These are phyloP conservation scores for Lasiodiplodia gonubiensis DNA, from an alignment of 2,329 filamentous ascomycete species.

Conservation along the genomic window DNA sequence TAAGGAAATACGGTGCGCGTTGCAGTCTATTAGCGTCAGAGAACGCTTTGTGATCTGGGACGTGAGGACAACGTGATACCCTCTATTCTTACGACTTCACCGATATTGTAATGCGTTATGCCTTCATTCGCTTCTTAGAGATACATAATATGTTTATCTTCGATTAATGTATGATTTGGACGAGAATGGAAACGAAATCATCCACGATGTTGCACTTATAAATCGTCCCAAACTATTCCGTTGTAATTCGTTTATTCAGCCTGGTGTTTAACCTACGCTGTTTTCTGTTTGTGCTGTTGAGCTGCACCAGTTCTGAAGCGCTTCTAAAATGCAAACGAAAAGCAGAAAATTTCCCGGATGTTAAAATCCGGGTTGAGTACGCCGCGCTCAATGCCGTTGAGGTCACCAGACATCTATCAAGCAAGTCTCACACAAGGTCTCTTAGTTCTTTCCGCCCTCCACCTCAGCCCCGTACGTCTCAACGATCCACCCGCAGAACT, in stretches of 20 bases:
- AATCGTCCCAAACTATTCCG: not conserved
- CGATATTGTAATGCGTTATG: slow-evolving; percentile 2
- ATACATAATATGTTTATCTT: not conserved
- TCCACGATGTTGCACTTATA: not conserved
- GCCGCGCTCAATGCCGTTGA: not conserved
- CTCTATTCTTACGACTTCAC: not conserved
- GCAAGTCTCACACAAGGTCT: not conserved
- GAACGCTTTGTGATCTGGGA: not conserved
- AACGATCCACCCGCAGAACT: slow-evolving; percentile 62
- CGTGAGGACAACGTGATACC: slow-evolving; percentile 18
- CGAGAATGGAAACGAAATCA: not conserved
- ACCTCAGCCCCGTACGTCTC: slow-evolving; percentile 39
- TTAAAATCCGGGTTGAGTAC: not conserved
- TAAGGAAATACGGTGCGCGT: slow-evolving; percentile 1
- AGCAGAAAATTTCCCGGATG: not conserved
- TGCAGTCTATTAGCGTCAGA: not conserved
- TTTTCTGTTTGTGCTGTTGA: not conserved
- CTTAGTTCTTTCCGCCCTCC: not conserved
- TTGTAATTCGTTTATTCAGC: not conserved
- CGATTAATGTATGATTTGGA: not conserved
- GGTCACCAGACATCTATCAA: not conserved
- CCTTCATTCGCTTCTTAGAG: not conserved
- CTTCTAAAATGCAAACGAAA: not conserved
- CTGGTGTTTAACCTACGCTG: not conserved
- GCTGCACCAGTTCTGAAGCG: not conserved